Conservation (phyloP, 108 stramenopile genomes). For the Pseudonitzschia multiseries region DNA sequence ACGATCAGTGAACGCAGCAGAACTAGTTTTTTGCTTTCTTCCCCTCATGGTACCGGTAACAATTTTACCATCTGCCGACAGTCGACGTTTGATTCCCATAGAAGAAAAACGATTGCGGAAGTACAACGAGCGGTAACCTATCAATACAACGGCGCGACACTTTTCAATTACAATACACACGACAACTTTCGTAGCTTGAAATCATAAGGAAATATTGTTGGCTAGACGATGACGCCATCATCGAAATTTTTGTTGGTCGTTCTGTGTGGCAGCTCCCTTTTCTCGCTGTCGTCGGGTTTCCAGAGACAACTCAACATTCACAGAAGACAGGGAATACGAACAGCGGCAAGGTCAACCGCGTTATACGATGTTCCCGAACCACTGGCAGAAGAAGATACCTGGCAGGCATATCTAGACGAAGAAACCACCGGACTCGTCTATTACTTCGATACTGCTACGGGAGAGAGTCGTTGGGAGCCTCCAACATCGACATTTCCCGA, state of each 20-base stretch:
- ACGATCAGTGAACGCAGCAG: no score
- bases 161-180: no score
- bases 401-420: conserved; percentile 77
- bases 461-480: conserved; percentile 73
- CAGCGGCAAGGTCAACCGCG: conserved; percentile 5
- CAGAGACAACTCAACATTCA: conserved; percentile 4
- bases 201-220: background rate
- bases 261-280: background rate
- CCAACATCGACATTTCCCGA: conserved; percentile 72
- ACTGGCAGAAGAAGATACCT: conserved; percentile 65
- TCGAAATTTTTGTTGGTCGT: background rate
- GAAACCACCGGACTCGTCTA: conserved; percentile 72
- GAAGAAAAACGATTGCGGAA: no score
- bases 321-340: background rate
- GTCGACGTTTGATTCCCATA: no score
- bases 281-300: conserved; percentile 9
- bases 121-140: no score
- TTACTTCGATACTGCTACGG: conserved; percentile 76
- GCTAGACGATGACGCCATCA: background rate
- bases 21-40: no score
- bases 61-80: no score
- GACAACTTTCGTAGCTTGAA: background rate
- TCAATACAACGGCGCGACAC: no score
- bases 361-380: conserved; percentile 40
- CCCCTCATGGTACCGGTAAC: no score